Conservation (phyloP, 148 eudicot species). For the Rhododendron vialii region DNA sequence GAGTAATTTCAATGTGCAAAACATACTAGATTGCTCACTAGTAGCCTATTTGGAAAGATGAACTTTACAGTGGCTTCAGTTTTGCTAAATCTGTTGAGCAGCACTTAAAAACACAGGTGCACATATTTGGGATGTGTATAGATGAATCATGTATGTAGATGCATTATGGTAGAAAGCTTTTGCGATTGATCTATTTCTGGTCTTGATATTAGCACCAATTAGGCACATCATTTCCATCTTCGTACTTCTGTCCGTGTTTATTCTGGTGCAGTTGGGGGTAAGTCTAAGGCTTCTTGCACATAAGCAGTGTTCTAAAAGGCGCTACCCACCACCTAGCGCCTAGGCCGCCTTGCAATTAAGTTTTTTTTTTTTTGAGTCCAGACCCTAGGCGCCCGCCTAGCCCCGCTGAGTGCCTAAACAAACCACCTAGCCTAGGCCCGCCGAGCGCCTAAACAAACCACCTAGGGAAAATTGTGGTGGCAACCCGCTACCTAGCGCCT, state of each 20-base stretch:
- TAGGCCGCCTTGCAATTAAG: too few relatives aligned
- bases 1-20: neutral
- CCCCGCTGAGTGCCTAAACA: too few relatives aligned
- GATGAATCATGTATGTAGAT: neutral
- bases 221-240: neutral
- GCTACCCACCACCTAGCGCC: too few relatives aligned
- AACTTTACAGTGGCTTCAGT: neutral
- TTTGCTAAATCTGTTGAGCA: neutral
- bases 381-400: too few relatives aligned
- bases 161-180: conserved; percentile 7
- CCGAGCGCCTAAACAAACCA: too few relatives aligned
- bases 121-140: neutral
- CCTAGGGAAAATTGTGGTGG: too few relatives aligned
- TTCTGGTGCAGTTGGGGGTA: conserved; percentile 5
- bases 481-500: too few relatives aligned
- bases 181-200: neutral
- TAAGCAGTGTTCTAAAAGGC: too few relatives aligned
- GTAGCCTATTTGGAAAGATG: neutral
- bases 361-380: too few relatives aligned
- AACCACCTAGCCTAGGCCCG: too few relatives aligned
- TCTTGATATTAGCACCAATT: neutral
- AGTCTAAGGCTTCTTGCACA: too few relatives aligned
- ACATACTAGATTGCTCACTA: neutral
- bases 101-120: neutral
- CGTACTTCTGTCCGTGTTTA: neutral